Conservation (phyloP, 2,329 filamentous ascomycete genomes). For the Penicillium griseofulvum region DNA sequence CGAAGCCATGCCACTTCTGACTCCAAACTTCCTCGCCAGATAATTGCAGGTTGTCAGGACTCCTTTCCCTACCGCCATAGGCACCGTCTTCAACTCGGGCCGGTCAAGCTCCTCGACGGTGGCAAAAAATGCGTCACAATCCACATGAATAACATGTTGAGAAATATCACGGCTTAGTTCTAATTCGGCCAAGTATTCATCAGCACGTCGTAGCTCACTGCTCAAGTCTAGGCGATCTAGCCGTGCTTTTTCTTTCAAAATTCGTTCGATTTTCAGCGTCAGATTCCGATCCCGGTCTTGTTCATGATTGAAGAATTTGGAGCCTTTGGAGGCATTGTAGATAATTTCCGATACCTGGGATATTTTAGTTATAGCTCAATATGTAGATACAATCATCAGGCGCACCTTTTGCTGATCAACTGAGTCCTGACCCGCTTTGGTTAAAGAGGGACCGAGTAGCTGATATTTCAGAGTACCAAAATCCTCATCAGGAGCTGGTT, state of each 20-base stretch:
- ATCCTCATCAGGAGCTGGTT: constrained; percentile 3
- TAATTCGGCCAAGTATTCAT: constrained; percentile 75
- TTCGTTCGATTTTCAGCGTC: constrained; percentile 79
- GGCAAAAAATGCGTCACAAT: constrained; percentile 97
- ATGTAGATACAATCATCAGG: not conserved
- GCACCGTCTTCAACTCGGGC: constrained; percentile 79
- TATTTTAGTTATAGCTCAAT: constrained; percentile 4
- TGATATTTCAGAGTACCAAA: constrained; percentile 80
- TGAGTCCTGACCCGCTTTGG: constrained; percentile 86
- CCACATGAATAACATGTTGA: constrained; percentile 84
- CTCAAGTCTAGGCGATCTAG: constrained; percentile 75
- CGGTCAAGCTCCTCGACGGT: constrained; percentile 83
- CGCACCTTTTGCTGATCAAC: constrained; percentile 85
- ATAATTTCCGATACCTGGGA: constrained; percentile 85
- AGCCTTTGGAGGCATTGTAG: constrained; percentile 93
- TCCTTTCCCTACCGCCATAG: constrained; percentile 83
- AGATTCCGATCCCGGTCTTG: constrained; percentile 76
- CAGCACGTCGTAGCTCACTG: constrained; percentile 70
- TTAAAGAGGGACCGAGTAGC: constrained; percentile 83
- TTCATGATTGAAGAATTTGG: constrained; percentile 93
- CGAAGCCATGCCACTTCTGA: constrained; percentile 89
- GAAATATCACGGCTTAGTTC: constrained; percentile 77
- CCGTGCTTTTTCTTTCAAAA: constrained; percentile 69
- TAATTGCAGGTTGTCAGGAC: constrained; percentile 80
- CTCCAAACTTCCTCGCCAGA: constrained; percentile 82